Percentiles rank a stretch among this genome's conserved stretches.
Conservation (phyloP, 2,329 filamentous ascomycete genomes). For the Beauveria pseudobassiana region DNA sequence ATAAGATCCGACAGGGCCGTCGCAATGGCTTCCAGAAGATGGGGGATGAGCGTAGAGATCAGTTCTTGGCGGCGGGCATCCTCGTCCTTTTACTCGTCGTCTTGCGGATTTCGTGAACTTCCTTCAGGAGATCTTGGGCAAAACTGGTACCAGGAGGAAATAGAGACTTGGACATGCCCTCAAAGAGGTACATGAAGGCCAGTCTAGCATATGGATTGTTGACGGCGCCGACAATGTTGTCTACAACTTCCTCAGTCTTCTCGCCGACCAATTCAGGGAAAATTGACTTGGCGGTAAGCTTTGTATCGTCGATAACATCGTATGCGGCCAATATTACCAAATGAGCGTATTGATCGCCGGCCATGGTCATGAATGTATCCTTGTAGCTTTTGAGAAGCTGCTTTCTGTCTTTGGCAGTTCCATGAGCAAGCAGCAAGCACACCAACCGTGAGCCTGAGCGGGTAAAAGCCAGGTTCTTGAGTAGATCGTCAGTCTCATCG, state of each 20-base stretch:
- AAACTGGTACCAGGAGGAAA: constrained; percentile 55
- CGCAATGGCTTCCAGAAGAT: constrained; percentile 66
- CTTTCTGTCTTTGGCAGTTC: constrained; percentile 87
- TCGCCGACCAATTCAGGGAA: constrained; percentile 80
- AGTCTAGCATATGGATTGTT: constrained; percentile 59
- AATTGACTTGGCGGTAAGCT: constrained; percentile 76
- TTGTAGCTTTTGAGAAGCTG: constrained; percentile 83
- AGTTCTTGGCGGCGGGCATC: constrained; percentile 70
- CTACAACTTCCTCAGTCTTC: constrained; percentile 51
- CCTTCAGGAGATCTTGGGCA: constrained; percentile 63
- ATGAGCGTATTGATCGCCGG: constrained; percentile 71
- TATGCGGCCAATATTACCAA: constrained; percentile 76
- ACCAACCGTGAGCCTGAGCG: constrained; percentile 77
- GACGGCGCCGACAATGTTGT: constrained; percentile 56
- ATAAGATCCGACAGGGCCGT: constrained; percentile 61
- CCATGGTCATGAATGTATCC: constrained; percentile 79
- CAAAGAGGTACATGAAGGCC: constrained; percentile 75
- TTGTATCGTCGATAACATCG: constrained; percentile 92
- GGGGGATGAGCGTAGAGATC: constrained; percentile 63
- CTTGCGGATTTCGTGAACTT: constrained; percentile 71
- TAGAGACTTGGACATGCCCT: constrained; percentile 53
- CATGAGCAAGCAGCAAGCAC: constrained; percentile 74
- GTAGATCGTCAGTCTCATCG: constrained; percentile 80
- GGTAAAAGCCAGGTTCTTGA: constrained; percentile 96
- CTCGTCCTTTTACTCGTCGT: constrained; percentile 90